These are phyloP conservation scores for Arthrobotrys megalospora DNA, from an alignment of 2,329 filamentous ascomycete genomes.

Conservation along the genomic window DNA sequence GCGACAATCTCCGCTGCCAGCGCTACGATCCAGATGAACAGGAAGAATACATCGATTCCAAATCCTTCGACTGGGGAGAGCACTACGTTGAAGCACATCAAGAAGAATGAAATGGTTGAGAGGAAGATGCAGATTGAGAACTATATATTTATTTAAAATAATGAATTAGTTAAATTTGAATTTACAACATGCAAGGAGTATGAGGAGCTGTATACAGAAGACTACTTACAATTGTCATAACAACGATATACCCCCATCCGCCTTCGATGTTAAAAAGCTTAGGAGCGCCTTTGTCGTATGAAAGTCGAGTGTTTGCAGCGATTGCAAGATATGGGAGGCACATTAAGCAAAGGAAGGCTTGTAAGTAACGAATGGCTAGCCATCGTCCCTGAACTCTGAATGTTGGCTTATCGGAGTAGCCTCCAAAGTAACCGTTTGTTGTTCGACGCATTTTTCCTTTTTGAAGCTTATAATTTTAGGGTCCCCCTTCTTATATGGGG, in stretches of 20 bases:
- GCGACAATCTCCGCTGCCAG: neutral
- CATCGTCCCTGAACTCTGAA: conserved; percentile 3
- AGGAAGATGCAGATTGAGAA: conserved; percentile 4
- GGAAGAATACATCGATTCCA: conserved; percentile 1
- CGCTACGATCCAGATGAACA: neutral
- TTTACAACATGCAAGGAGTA: neutral
- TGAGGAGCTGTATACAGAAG: neutral
- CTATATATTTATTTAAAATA: conserved; percentile 12
- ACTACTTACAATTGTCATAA: neutral
- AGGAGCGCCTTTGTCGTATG: neutral
- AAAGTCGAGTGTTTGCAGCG: neutral
- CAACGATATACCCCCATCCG: conserved; percentile 25
- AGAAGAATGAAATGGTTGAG: neutral
- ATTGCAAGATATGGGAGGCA: conserved; percentile 7
- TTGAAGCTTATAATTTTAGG: neutral
- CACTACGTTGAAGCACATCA: neutral
- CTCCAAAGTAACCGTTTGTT: neutral
- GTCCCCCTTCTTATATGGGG: neutral
- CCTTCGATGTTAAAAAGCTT: neutral
- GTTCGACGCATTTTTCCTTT: neutral
- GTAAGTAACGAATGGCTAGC: conserved; percentile 18
- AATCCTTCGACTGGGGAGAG: conserved; percentile 11
- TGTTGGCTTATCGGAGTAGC: neutral
- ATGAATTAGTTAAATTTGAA: neutral
- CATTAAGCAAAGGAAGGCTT: conserved; percentile 3